These are phyloP conservation scores for Geotrichum cucujoidarum DNA, from an alignment of 1,139 yeast genomes.

Conservation along the genomic window DNA sequence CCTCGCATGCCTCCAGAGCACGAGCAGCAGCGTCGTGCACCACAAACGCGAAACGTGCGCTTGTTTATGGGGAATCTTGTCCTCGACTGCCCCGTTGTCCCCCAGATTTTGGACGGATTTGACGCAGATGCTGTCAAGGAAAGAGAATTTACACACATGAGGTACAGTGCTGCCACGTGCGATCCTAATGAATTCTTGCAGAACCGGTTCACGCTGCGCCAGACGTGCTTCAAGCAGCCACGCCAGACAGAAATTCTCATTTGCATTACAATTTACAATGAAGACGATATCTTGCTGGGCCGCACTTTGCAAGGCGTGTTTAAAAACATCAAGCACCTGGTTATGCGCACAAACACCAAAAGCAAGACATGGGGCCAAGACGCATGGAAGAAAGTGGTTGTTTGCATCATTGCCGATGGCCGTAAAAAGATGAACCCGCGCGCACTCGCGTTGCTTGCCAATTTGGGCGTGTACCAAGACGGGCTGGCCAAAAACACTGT, in stretches of 20 bases:
- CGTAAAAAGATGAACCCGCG: slow-evolving; percentile 63
- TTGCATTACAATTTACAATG: slow-evolving; percentile 76
- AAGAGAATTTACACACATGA: slow-evolving; percentile 69
- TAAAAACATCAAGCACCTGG: slow-evolving; percentile 61
- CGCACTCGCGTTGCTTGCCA: slow-evolving; percentile 59
- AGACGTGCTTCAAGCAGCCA: slow-evolving; percentile 59
- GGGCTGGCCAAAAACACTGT: slow-evolving; percentile 77
- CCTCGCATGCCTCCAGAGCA: slow-evolving; percentile 27
- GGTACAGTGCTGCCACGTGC: slow-evolving; percentile 78
- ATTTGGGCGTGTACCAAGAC: slow-evolving; percentile 74
- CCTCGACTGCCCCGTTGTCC: slow-evolving; percentile 64
- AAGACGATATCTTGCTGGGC: slow-evolving; percentile 66
- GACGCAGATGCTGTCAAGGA: slow-evolving; percentile 41
- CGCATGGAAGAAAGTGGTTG: slow-evolving; percentile 75
- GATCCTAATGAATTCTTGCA: slow-evolving; percentile 60
- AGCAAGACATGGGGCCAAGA: slow-evolving; percentile 65
- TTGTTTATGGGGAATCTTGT: slow-evolving; percentile 69
- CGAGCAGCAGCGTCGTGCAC: slow-evolving; percentile 33
- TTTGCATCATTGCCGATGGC: slow-evolving; percentile 73
- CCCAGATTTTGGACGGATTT: slow-evolving; percentile 45
- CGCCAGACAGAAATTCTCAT: slow-evolving; percentile 69
- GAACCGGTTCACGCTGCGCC: slow-evolving; percentile 60
- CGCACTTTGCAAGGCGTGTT: slow-evolving; percentile 73
- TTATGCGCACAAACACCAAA: slow-evolving; percentile 51
- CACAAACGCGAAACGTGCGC: slow-evolving; percentile 48